These are phyloP conservation scores for Podospora pseudocomata DNA, from an alignment of 495 filamentous ascomycete genomes.

Conservation along the genomic window DNA sequence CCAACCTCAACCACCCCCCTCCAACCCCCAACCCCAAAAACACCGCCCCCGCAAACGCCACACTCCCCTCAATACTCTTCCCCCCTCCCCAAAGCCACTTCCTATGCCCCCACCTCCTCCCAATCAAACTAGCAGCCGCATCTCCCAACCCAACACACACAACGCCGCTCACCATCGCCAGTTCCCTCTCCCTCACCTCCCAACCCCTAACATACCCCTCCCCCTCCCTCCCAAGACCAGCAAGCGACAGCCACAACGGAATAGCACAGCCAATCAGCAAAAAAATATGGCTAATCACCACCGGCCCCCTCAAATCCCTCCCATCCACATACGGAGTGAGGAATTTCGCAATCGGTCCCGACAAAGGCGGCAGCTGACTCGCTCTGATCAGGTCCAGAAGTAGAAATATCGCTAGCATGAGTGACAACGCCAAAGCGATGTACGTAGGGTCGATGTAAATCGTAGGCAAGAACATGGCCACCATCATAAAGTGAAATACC, in stretches of 20 bases:
- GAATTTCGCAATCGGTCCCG: conserved; percentile 75
- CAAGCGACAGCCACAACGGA: conserved; percentile 85
- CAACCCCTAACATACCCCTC: conserved; percentile 59
- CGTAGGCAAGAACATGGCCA: conserved; percentile 85
- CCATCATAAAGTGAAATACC: conserved; percentile 98
- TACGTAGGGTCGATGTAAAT: conserved; percentile 83
- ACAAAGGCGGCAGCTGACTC: conserved; percentile 83
- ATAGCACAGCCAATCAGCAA: conserved; percentile 94
- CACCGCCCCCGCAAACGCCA: conserved; percentile 81
- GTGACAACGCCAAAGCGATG: conserved; percentile 66
- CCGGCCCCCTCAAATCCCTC: conserved; percentile 84
- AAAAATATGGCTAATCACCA: conserved; percentile 95
- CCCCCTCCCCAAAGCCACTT: conserved; percentile 98
- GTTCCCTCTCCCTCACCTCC: conserved; percentile 65
- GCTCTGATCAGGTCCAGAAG: conserved; percentile 86
- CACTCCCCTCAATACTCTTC: conserved; percentile 88
- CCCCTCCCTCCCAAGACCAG: conserved; percentile 38
- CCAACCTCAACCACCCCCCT: conserved; percentile 68
- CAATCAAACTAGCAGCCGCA: conserved; percentile 88
- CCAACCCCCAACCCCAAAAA: conserved; percentile 66
- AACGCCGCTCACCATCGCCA: conserved; percentile 85
- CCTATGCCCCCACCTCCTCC: conserved; percentile 74
- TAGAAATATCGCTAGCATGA: conserved; percentile 78
- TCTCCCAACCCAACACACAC: conserved; percentile 95
- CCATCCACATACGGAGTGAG: conserved; percentile 93